Evolutionary conservation across 1,139 yeast species (phyloP).

Genomic region (Protomyces pachydermus): DNA sequence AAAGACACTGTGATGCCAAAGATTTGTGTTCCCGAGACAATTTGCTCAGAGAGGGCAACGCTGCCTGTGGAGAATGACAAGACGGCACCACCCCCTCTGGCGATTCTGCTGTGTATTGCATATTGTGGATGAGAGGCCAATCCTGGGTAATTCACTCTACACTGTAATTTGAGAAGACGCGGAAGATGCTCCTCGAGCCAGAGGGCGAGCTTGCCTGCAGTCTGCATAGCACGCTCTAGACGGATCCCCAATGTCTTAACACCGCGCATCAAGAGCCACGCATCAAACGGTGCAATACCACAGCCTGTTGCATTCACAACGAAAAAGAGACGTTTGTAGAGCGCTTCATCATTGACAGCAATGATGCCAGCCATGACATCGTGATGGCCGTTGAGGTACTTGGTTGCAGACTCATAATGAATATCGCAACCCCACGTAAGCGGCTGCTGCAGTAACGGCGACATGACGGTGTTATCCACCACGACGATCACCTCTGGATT

Average conservation of each 20-base stretch:
- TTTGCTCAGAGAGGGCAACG: constrained; percentile 58
- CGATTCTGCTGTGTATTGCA: constrained; percentile 68
- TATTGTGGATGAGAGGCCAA: constrained; percentile 65
- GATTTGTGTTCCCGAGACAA: constrained; percentile 68
- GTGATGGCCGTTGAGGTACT: constrained; percentile 87
- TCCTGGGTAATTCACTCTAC: constrained; percentile 78
- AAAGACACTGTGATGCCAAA: constrained; percentile 90
- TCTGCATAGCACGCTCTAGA: constrained; percentile 60
- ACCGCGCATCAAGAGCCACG: constrained; percentile 92
- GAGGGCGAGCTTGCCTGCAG: constrained; percentile 70
- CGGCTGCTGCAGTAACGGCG: constrained; percentile 90
- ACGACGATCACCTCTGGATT: constrained; percentile 66
- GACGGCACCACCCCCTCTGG: constrained; percentile 86
- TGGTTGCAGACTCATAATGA: constrained; percentile 84
- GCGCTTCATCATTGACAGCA: constrained; percentile 59
- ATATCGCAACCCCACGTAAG: constrained; percentile 77
- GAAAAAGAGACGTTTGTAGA: constrained; percentile 64
- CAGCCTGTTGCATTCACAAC: constrained; percentile 87
- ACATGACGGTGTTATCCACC: constrained; percentile 90
- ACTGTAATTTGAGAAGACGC: constrained; percentile 43
- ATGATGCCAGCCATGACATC: constrained; percentile 86
- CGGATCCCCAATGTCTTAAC: constrained; percentile 81
- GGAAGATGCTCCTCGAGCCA: constrained; percentile 44
- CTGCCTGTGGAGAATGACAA: constrained; percentile 82
- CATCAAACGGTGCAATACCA: constrained; percentile 82